phyloP scores from a whole-genome alignment of 1,284 basidiomycete species.

The Coniferiporia weirii region DNA sequence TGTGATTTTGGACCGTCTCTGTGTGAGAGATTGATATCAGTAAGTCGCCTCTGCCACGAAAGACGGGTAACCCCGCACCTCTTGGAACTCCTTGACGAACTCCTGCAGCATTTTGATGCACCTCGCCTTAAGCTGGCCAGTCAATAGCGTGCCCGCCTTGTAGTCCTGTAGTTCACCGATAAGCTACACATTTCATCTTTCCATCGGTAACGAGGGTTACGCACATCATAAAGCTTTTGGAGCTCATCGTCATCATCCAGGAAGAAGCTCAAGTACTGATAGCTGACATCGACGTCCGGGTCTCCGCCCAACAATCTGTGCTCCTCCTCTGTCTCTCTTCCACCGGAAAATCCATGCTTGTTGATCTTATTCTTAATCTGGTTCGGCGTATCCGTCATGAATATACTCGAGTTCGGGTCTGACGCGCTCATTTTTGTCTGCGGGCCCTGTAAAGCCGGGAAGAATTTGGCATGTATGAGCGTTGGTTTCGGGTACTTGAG shows the following conservation, averaged over 20 bases:
- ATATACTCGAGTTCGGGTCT: constrained; percentile 87
- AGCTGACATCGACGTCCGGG: constrained; percentile 93
- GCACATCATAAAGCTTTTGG: constrained; percentile 68
- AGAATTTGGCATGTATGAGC: constrained; percentile 94
- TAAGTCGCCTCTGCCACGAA: neutral
- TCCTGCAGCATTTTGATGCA: constrained; percentile 84
- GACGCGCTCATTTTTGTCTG: constrained; percentile 99
- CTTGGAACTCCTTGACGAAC: constrained; percentile 88
- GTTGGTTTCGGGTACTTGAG: constrained; percentile 96
- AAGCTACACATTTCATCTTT: neutral
- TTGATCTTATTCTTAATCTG: constrained; percentile 99
- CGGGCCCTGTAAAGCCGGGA: constrained; percentile 95
- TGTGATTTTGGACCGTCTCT: constrained; percentile 80
- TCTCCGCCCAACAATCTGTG: constrained; percentile 87
- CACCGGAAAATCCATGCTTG: constrained; percentile 87
- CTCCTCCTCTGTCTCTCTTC: constrained; percentile 90
- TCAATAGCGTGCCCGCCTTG: constrained; percentile 81
- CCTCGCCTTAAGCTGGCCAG: constrained; percentile 88
- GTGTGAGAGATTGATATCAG: constrained; percentile 5
- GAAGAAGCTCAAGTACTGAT: constrained; percentile 97
- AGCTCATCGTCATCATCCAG: constrained; percentile 91
- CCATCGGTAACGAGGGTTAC: constrained; percentile 23
- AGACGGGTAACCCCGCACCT: constrained; percentile 42
- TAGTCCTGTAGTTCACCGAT: constrained; percentile 62
- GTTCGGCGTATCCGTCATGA: constrained; percentile 89